Conservation (phyloP, 345 rosid genomes). For the Clausena lansium region DNA sequence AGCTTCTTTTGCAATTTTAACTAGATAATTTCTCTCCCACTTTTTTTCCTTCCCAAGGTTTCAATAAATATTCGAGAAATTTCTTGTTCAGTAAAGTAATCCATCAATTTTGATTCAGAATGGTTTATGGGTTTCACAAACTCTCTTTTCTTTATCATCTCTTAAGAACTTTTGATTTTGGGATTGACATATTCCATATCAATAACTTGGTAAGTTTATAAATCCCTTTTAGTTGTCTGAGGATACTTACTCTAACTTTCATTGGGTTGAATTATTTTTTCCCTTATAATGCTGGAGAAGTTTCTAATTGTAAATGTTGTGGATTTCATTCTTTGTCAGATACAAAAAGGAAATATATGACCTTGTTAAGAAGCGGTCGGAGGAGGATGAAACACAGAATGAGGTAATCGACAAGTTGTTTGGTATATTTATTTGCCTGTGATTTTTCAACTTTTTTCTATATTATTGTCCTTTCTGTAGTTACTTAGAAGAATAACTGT, state of each 20-base stretch:
- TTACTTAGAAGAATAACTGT: conserved; percentile 3
- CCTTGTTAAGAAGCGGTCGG: conserved; percentile 74
- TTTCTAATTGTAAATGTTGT: conserved; percentile 2
- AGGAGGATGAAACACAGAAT: conserved; percentile 58
- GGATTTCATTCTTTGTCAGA: conserved; percentile 37
- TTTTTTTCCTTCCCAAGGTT: no score
- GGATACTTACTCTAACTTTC: neutral
- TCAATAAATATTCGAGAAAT: no score
- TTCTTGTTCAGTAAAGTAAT: neutral
- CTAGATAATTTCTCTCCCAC: neutral
- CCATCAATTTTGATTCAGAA: neutral
- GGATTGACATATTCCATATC: conserved; percentile 4
- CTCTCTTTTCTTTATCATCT: neutral
- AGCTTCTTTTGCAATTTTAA: neutral
- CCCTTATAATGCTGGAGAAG: neutral
- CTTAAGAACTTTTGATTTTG: neutral
- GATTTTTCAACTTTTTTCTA: neutral
- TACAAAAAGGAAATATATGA: conserved; percentile 81
- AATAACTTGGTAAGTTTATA: neutral
- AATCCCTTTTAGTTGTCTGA: neutral
- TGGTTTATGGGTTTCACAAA: neutral
- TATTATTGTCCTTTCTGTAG: neutral
- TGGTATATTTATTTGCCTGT: neutral
- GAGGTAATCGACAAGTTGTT: conserved; percentile 45
- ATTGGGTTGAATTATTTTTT: neutral